phyloP scores from a whole-genome alignment of 805 yeast genomes.

The Zygosaccharomyces bailii region DNA sequence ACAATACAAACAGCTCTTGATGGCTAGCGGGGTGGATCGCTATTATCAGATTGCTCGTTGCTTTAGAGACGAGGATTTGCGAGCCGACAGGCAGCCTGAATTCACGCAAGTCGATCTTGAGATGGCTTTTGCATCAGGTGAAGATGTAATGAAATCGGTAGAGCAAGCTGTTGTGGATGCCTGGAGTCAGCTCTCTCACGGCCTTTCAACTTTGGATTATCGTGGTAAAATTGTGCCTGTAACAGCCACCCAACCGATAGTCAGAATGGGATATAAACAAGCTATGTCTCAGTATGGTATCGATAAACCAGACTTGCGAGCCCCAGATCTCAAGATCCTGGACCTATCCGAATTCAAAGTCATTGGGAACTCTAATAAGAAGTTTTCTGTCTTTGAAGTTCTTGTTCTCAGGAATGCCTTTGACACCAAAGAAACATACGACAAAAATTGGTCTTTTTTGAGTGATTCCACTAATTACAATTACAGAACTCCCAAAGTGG shows the following conservation, averaged over 20 bases:
- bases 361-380: conserved; percentile 36
- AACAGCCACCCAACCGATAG: conserved; percentile 30
- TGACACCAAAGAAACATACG: conserved; percentile 28
- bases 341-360: conserved; percentile 45
- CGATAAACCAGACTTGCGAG: conserved; percentile 89
- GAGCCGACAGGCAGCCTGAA: conserved; percentile 96
- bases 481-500: conserved; percentile 54
- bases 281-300: conserved; percentile 78
- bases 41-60: conserved; percentile 93
- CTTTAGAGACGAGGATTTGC: conserved; percentile 91
- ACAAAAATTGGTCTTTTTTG: conserved; percentile 38
- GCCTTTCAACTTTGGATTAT: conserved; percentile 32
- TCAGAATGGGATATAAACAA: conserved; percentile 57
- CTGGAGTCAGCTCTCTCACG: conserved; percentile 49
- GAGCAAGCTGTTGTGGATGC: conserved; percentile 51
- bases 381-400: conserved; percentile 72
- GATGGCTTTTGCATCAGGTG: conserved; percentile 73
- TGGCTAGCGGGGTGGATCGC: conserved; percentile 86
- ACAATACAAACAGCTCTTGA: conserved; percentile 89
- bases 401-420: conserved; percentile 57
- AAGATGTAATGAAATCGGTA: conserved; percentile 64
- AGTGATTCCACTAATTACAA: conserved; percentile 46
- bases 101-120: conserved; percentile 97
- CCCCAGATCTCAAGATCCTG: conserved; percentile 48
- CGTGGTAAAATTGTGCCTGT: conserved; percentile 24